A percentile compares a stretch with the other conserved stretches of the same genome.
Evolutionary conservation across 2,329 filamentous ascomycete genomes (phyloP).

Genomic region (Colletotrichum sp.): DNA sequence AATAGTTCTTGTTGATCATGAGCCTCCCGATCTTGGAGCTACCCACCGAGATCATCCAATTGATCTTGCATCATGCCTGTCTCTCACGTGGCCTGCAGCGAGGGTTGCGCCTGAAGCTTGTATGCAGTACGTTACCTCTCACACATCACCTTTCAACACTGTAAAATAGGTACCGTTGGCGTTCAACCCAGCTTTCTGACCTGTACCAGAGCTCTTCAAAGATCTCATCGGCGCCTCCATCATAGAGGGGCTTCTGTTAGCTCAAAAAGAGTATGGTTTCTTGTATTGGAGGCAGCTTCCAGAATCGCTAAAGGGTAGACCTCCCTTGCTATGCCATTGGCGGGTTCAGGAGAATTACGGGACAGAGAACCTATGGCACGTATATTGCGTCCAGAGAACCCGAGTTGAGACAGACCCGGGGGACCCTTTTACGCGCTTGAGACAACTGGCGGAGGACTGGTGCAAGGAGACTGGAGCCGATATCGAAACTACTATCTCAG

Average conservation of each 20-base stretch:
- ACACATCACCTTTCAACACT: background rate
- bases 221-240: background rate
- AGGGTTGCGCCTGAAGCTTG: background rate
- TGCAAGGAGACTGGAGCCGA: background rate
- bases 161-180: background rate
- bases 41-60: background rate
- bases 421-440: background rate
- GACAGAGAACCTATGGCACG: background rate
- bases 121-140: background rate
- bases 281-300: background rate
- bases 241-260: background rate
- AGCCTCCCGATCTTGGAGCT: background rate
- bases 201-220: background rate
- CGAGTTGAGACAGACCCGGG: background rate
- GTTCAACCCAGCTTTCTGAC: background rate
- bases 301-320: background rate
- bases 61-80: background rate
- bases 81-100: background rate
- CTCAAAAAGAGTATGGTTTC: background rate
- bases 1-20: background rate
- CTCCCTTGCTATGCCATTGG: background rate
- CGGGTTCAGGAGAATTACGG: background rate
- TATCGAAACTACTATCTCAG: background rate
- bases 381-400: background rate
- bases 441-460: background rate